Percentiles rank a stretch among this genome's conserved stretches.
phyloP scores from a whole-genome alignment of 495 filamentous ascomycete species.

The Glarea lozoyensis region DNA sequence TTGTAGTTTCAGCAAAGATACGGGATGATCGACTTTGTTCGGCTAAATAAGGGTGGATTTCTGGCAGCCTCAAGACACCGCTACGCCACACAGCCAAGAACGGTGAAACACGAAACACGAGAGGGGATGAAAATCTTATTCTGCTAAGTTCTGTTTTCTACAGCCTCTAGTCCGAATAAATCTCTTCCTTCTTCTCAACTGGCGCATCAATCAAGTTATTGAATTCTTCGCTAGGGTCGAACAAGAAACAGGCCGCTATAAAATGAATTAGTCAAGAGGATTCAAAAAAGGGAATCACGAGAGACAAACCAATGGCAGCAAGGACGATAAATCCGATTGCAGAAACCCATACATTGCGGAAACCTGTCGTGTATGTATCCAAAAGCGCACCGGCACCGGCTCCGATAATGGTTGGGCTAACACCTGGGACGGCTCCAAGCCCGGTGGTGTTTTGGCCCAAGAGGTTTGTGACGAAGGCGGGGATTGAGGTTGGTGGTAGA shows the following conservation, averaged over 20 bases:
- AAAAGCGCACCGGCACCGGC: conserved; percentile 14
- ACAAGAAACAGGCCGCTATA: conserved; percentile 10
- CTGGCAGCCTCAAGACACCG: not conserved
- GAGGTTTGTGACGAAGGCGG: conserved; percentile 18
- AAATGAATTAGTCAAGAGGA: not conserved
- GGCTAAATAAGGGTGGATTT: not conserved
- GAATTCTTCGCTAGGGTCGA: conserved; percentile 14
- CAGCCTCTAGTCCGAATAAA: not conserved
- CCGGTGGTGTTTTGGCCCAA: conserved; percentile 9
- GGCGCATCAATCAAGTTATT: conserved; percentile 13
- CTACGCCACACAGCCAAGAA: no score
- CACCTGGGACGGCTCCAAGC: conserved; percentile 12
- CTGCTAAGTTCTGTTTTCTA: not conserved
- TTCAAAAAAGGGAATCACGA: not conserved
- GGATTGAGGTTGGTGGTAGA: conserved; percentile 8
- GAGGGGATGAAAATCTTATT: no score
- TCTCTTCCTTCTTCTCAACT: conserved; percentile 5
- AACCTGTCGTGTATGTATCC: conserved; percentile 19
- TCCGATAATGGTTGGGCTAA: conserved; percentile 18
- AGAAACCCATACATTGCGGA: conserved; percentile 25
- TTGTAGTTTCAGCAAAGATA: not conserved
- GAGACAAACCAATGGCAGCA: conserved; percentile 12
- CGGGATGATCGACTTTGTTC: not conserved
- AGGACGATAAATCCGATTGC: conserved; percentile 20
- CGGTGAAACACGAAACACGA: no score